Evolutionary conservation across 176 grass and related monocot species (phyloP).

Genomic region (Triticum urartu): DNA sequence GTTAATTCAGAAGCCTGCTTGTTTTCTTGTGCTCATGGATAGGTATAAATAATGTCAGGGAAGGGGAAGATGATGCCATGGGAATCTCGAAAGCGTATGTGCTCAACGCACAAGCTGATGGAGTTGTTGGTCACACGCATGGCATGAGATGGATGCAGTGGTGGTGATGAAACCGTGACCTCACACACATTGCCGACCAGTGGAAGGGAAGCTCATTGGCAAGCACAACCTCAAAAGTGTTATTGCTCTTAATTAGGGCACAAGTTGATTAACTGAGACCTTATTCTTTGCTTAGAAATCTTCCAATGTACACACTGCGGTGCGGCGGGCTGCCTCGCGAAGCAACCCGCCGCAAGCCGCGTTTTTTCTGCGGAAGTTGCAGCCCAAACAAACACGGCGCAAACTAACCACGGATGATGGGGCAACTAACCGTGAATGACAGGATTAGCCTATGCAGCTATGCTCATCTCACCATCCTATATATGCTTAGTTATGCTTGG

Average conservation of each 20-base stretch:
- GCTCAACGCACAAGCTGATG: constrained; percentile 25
- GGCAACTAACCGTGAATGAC: neutral
- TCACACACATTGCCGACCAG: constrained; percentile 12
- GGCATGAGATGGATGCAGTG: constrained; percentile 23
- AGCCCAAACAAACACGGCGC: neutral
- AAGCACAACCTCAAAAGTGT: constrained; percentile 14
- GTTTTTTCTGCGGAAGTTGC: neutral
- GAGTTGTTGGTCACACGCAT: constrained; percentile 25
- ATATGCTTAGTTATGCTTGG: neutral
- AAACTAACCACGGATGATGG: neutral
- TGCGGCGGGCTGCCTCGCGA: neutral
- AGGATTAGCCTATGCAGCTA: neutral
- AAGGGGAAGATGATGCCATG: neutral
- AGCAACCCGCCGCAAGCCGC: neutral
- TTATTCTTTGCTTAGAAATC: neutral
- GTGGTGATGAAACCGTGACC: constrained; percentile 21
- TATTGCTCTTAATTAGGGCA: constrained; percentile 1
- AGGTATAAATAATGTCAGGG: constrained; percentile 12
- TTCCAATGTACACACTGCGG: neutral
- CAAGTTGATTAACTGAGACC: neutral
- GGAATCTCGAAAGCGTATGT: constrained; percentile 13
- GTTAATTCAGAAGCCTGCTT: constrained; percentile 11
- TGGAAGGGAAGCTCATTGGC: constrained; percentile 31
- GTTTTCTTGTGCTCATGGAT: constrained; percentile 9
- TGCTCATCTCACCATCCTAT: neutral